Evolutionary conservation across 805 yeast genomes (phyloP), one percentile per base, ranked within the genome.

Genomic region (Peterozyma toletana): DNA sequence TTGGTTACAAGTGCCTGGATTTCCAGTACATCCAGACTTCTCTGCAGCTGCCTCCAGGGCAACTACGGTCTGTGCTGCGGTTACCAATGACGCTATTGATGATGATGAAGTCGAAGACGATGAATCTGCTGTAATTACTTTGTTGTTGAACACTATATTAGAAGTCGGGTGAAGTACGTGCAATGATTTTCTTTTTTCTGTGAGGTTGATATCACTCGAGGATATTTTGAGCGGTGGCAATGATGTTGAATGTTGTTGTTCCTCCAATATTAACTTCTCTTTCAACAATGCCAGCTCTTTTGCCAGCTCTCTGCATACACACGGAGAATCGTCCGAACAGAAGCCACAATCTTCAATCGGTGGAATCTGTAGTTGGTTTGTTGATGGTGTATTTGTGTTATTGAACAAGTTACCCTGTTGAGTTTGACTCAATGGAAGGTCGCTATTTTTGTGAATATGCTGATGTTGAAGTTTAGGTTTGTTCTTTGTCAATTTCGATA

Each of bases 251-350:
- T 37, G 33, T 17, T 27, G 27, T 9, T 37, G 21, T 30, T 43
- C 33, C 35, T 39, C 39, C 50, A 35, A 43, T 45, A 30, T 44
- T 47, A 39, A 33, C 42, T 48, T 47, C 36, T 49, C 41, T 41
- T 58, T 62, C 45, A 70, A 54, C 29, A 59, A 51, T 3, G 71
- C 75, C 2, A 73, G 75, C 54, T 73, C 78, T 51, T 70, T 68
- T 2, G 79, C 81, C 14, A 78, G 85, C 52, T 88, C 96, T 27
- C 91, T 77, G 59, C 97, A 91, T 2, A 91, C 85, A 63, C 98
- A 91, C 2, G 96, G 90, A 0, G 95, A 81, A 52, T 81, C 93
- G 52, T 86, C 96, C 0, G 95, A 78, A 57, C 98, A 91, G 62
- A 91, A 90, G 0, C 98, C 98, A 63, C 98, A 91, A 46, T 84